phyloP scores from a whole-genome alignment of 73 alveolate species.

The Symbiodinium natans region DNA sequence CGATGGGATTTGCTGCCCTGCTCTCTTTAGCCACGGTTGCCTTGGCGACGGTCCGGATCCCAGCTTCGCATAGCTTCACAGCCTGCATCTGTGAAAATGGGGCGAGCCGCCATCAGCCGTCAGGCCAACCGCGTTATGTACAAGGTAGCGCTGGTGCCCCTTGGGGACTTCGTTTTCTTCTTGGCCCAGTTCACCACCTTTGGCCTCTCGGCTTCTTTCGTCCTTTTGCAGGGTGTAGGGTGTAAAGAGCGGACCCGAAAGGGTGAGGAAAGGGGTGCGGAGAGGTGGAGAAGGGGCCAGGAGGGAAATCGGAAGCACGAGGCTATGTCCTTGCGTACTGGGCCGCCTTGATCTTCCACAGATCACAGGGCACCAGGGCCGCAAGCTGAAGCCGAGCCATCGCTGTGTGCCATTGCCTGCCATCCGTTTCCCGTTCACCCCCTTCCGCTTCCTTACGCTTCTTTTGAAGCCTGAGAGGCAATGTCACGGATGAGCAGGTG shows the following conservation, averaged over 20 bases:
- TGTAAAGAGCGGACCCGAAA: not conserved
- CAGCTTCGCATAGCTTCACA: not conserved
- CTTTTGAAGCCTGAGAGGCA: not conserved
- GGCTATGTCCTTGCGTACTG: slow-evolving; percentile 75
- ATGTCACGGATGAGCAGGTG: slow-evolving; percentile 52
- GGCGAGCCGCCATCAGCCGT: no score
- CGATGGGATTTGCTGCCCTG: not conserved
- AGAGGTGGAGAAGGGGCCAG: not conserved
- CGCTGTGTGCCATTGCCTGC: not conserved
- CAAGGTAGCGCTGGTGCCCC: slow-evolving; percentile 79
- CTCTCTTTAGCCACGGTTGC: not conserved
- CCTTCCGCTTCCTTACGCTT: not conserved
- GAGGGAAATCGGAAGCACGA: not conserved
- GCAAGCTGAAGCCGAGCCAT: not conserved
- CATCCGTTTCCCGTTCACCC: not conserved
- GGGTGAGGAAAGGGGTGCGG: not conserved
- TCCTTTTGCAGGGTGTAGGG: not conserved
- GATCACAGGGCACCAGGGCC: not conserved
- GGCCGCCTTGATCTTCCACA: slow-evolving; percentile 37
- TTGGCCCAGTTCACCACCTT: slow-evolving; percentile 88
- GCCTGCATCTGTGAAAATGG: no score
- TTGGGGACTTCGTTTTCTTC: slow-evolving; percentile 78
- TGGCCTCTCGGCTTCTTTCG: not conserved
- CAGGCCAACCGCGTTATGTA: slow-evolving; percentile 72
- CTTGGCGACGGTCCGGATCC: not conserved